Percentiles rank a stretch among this genome's conserved stretches.
These are phyloP conservation scores for Colletotrichum lindemuthianum DNA, from an alignment of 2,329 filamentous ascomycete species.

Conservation along the genomic window DNA sequence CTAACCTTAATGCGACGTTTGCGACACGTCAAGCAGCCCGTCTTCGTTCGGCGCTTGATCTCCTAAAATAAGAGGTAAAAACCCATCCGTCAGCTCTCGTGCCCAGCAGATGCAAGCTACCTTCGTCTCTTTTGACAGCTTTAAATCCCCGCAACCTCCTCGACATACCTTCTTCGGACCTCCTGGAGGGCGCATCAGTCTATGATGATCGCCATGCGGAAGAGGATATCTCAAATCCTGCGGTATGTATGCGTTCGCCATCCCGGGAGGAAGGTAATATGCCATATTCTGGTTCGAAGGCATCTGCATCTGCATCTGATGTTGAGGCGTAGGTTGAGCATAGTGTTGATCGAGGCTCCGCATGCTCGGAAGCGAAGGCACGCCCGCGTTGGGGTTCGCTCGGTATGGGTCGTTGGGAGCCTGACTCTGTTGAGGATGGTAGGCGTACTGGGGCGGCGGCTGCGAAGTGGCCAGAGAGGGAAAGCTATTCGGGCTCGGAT, in stretches of 20 bases:
- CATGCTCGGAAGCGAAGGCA: conserved; percentile 52
- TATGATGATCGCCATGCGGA: conserved; percentile 56
- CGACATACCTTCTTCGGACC: conserved; percentile 67
- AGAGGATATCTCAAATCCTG: conserved; percentile 57
- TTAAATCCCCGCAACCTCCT: background rate
- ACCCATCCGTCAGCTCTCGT: conserved; percentile 13
- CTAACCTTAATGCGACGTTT: conserved; percentile 71
- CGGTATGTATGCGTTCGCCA: conserved; percentile 36
- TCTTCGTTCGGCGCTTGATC: conserved; percentile 71
- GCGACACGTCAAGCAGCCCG: conserved; percentile 70
- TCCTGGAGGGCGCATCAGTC: conserved; percentile 56
- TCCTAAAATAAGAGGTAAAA: conserved; percentile 53
- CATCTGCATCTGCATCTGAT: conserved; percentile 47
- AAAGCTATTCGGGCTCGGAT: conserved; percentile 35
- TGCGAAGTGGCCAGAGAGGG: conserved; percentile 23
- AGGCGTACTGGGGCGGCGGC: conserved; percentile 34
- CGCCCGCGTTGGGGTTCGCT: conserved; percentile 44
- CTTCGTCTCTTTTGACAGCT: background rate
- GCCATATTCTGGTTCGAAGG: conserved; percentile 47
- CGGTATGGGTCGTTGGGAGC: conserved; percentile 49
- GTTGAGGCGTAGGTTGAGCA: conserved; percentile 41
- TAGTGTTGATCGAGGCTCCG: conserved; percentile 51
- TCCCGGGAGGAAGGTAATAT: conserved; percentile 53
- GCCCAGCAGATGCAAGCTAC: background rate
- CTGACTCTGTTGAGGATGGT: conserved; percentile 37